A percentile compares a stretch with the other conserved stretches of the same genome.
These are phyloP conservation scores for Curvularia lunata DNA, from an alignment of 2,329 filamentous ascomycete species.

Conservation along the genomic window DNA sequence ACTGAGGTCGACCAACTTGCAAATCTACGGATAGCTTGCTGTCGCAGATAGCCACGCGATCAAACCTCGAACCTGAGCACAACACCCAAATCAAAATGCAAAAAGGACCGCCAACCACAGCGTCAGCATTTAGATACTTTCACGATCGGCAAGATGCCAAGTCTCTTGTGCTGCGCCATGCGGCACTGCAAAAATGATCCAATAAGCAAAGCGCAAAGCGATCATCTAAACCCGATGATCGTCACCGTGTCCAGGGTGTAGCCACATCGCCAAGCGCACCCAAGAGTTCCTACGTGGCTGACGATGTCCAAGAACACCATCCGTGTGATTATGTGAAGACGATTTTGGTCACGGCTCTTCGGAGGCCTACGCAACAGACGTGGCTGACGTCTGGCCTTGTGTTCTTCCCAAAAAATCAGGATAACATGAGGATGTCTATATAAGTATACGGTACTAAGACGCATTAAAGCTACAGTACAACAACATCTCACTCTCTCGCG, in stretches of 20 bases:
- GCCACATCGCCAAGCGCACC: slow-evolving; percentile 6
- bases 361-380: slow-evolving; percentile 18
- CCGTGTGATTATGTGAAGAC: slow-evolving; percentile 5
- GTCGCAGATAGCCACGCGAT: not conserved
- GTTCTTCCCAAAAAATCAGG: not conserved
- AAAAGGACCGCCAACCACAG: slow-evolving; percentile 6
- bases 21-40: not conserved
- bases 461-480: not conserved
- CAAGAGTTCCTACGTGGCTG: slow-evolving; percentile 10
- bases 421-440: slow-evolving; percentile 3
- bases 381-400: slow-evolving; percentile 22
- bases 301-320: slow-evolving; percentile 14
- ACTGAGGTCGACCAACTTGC: not conserved
- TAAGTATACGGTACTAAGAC: slow-evolving; percentile 1
- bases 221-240: slow-evolving; percentile 3
- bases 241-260: slow-evolving; percentile 13
- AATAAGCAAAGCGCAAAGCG: not conserved
- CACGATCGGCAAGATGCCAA: not conserved
- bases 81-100: not conserved
- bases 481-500: not conserved
- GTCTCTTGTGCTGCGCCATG: slow-evolving; percentile 9
- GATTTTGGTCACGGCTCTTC: not conserved
- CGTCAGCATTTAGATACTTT: slow-evolving; percentile 1
- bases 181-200: slow-evolving; percentile 1
- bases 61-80: not conserved